Evolutionary conservation across 208 protist species (phyloP), one percentile per base, ranked within the genome.

Genomic region (Leishmania mexicana): DNA sequence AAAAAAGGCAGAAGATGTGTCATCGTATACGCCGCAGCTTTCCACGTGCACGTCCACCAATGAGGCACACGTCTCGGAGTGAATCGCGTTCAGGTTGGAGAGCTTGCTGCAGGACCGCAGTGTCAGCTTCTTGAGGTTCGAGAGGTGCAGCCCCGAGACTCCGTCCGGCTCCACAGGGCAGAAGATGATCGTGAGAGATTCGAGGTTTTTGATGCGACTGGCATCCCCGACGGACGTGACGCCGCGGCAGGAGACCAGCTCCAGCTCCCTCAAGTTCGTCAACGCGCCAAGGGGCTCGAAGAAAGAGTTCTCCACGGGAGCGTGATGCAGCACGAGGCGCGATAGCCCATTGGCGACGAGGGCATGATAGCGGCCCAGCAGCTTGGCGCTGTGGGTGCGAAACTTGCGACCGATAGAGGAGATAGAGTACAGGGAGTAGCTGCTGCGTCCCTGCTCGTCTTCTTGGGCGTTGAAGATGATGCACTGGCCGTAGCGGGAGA

Each of bases 391-490:
- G 82, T 82, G 82, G 28, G 85, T 95, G 24, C 86, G 86, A 78
- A 97, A 96, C 83, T 97, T 97, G 7, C 90, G 89, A 0, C 91
- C 94, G 45, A 97, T 90, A 7, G 94, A 89, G 0, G 92, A 95
- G 45, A 97, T 88, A 38, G 91, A 95, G 60, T 84, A 89, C 24
- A 97, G 81, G 4, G 86, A 72, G 81, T 95, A 97, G 57, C 86
- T 73, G 81, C 90, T 94, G 24, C 80, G 81, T 17, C 93, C 93
- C 54, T 90, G 72, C 6, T 90, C 87, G 64, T 95, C 87, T 54
- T 94, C 92, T 65, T 91, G 89, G 5, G 92, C 90, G 80, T 96
- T 96, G 76, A 96, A 96, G 28, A 96, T 86, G 31, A 93, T 85
- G 80, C 90, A 95, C 65, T 96, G 91, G 15, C 93, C 91, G 72